Evolutionary conservation across 1,284 basidiomycete species (phyloP), one percentile per base, ranked within the genome.

Genomic region (Ganoderma sinense): DNA sequence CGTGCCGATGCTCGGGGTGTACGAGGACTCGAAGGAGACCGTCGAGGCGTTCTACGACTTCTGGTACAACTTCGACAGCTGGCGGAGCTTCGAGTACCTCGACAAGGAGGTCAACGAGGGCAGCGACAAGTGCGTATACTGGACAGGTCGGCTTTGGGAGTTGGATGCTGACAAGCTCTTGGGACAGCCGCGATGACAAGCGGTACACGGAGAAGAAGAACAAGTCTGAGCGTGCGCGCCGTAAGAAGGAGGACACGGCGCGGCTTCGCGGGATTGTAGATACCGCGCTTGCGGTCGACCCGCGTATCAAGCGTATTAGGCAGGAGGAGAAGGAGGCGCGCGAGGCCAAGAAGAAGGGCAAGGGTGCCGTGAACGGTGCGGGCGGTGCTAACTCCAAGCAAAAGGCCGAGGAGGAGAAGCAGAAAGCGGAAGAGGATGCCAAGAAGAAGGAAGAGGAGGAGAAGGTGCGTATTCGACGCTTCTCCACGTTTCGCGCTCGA

Each of bases 151-250:
- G 10, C 64, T 33, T 1, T 31, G 29, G 29, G 16, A 13, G 13
- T 43, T 4, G 6, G 36, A 41, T 13, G 20, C 65, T 59, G 36
- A 20, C 31, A 13, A 45, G 29, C 4, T n/a, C 65, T 8, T 53
- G 33, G 33, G 48, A 10, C 73, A 95, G 94, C 80, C 97, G 98
- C 74, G 97, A 99, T 81, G 97, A 99, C 81, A 99, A 99, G 85
- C 94, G 98, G 56, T 98, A 97, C 84, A 96, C 95, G 8, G 98
- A 99, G 84, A 99, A 99, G 89, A 99, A 99, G 89, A 99, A 99
- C 91, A 97, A 98, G 83, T 86, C 94, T 29, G 98, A 99, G 84
- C 96, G 98, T 59, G 94, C 96, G 2, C 90, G 96, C 68, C 89
- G 96, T 82, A 99, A 99, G 88, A 99, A 98, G 89, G 98, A 98